A percentile compares a stretch with the other conserved stretches of the same genome.
Conservation (phyloP, 768 basidiomycete genomes). For the Kwoniella heveanensis region DNA sequence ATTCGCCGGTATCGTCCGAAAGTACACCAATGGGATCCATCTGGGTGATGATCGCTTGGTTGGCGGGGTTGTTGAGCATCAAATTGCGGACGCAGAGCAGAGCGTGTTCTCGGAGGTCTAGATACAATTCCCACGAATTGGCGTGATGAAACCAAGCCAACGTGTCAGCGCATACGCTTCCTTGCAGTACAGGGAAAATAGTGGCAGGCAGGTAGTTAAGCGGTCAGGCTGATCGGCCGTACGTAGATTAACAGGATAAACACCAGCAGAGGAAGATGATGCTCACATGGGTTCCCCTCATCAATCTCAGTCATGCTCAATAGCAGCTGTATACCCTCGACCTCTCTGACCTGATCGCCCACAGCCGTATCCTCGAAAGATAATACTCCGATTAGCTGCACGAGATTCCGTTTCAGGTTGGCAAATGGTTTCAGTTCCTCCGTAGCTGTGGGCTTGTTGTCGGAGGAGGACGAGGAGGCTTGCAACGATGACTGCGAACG, state of each 20-base stretch:
- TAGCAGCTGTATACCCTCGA: conserved; percentile 75
- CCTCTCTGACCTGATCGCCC: conserved; percentile 72
- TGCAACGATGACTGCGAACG: conserved; percentile 52
- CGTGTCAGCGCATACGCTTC: no score
- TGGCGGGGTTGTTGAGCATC: conserved; percentile 73
- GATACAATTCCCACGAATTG: no score
- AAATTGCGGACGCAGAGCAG: conserved; percentile 80
- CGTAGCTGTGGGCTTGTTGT: conserved; percentile 22
- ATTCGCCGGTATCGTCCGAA: conserved; percentile 61
- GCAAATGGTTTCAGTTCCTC: conserved; percentile 65
- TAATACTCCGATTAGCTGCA: conserved; percentile 80
- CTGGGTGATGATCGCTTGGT: conserved; percentile 75
- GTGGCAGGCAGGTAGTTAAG: no score
- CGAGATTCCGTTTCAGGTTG: conserved; percentile 84
- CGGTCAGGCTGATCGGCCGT: no score
- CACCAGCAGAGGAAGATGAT: not conserved
- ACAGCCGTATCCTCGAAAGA: conserved; percentile 66
- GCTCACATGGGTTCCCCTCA: conserved; percentile 88
- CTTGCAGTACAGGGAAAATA: no score
- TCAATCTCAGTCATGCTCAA: conserved; percentile 89
- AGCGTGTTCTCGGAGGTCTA: conserved; percentile 89
- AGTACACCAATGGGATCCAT: conserved; percentile 68
- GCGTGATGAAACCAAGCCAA: no score
- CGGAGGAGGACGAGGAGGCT: conserved; percentile 53
- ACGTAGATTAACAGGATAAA: no score